A percentile compares a stretch with the other conserved stretches of the same genome.
Conservation (phyloP, 768 basidiomycete species). For the Hortiboletus campestris region DNA sequence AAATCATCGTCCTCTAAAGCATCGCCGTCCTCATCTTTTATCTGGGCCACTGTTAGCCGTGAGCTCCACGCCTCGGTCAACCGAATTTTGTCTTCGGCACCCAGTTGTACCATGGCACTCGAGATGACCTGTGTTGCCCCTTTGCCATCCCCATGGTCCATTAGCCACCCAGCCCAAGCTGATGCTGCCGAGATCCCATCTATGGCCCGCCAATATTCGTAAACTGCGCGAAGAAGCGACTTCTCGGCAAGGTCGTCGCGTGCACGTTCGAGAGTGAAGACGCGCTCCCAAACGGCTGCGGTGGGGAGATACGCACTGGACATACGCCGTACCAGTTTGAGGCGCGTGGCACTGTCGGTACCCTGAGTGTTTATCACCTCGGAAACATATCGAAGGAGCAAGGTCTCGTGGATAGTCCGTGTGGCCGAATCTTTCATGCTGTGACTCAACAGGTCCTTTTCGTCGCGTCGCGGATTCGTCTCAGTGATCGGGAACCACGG, state of each 20-base stretch:
- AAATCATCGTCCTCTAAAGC: slow-evolving; percentile 14
- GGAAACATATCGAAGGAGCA: slow-evolving; percentile 47
- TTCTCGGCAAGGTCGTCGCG: slow-evolving; percentile 18
- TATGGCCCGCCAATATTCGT: slow-evolving; percentile 42
- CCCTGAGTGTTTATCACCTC: slow-evolving; percentile 26
- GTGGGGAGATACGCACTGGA: slow-evolving; percentile 42
- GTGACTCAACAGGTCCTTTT: slow-evolving; percentile 44
- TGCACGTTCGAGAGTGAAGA: slow-evolving; percentile 36
- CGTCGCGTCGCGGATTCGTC: neutral
- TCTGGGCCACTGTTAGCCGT: slow-evolving; percentile 12
- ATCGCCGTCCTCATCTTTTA: slow-evolving; percentile 9
- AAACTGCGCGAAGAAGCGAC: slow-evolving; percentile 27
- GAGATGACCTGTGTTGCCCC: slow-evolving; percentile 40
- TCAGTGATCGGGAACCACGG: neutral
- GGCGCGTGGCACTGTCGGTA: slow-evolving; percentile 16
- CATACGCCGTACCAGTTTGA: slow-evolving; percentile 40
- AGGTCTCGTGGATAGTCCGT: slow-evolving; percentile 42
- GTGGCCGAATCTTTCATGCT: slow-evolving; percentile 44
- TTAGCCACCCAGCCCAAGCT: slow-evolving; percentile 49
- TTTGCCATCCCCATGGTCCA: slow-evolving; percentile 38
- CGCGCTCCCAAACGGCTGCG: slow-evolving; percentile 41
- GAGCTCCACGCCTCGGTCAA: slow-evolving; percentile 39
- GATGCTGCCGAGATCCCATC: slow-evolving; percentile 39
- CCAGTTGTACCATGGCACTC: slow-evolving; percentile 29
- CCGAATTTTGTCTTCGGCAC: slow-evolving; percentile 27